These are phyloP conservation scores for Myxozyma udenii DNA, from an alignment of 805 yeast species.

Conservation along the genomic window DNA sequence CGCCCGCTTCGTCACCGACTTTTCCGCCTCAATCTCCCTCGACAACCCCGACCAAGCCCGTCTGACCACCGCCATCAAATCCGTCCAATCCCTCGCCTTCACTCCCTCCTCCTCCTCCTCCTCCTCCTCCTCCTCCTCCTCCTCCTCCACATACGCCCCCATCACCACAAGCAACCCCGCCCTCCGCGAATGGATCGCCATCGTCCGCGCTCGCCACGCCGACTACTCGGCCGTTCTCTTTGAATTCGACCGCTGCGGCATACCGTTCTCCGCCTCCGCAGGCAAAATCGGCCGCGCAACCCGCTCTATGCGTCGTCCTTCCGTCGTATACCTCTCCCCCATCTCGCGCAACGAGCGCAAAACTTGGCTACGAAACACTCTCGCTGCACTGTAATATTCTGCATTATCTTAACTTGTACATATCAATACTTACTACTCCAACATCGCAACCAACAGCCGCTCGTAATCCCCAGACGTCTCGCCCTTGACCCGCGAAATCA, in stretches of 20 bases:
- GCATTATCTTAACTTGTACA: background rate
- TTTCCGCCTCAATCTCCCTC: background rate
- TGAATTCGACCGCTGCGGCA: background rate
- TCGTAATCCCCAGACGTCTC: constrained; percentile 31
- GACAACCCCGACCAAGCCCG: background rate
- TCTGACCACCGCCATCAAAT: background rate
- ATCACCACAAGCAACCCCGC: background rate
- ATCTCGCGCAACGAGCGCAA: background rate
- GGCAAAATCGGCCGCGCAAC: background rate
- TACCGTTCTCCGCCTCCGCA: background rate
- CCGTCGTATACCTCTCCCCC: background rate
- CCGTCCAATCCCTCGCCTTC: background rate
- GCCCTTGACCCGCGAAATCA: constrained; percentile 27
- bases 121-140: too few relatives aligned
- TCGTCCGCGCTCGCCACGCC: background rate
- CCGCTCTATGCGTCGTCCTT: background rate
- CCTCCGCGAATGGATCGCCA: background rate
- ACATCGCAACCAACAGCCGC: constrained; percentile 26
- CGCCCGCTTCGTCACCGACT: background rate
- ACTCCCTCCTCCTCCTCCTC: too few relatives aligned
- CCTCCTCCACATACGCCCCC: background rate
- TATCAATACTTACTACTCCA: background rate
- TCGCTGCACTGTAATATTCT: background rate
- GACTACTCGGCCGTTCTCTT: background rate
- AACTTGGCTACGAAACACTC: background rate